Evolutionary conservation across 192 early-diverging fungal species (phyloP).

Genomic region (Allomyces macrogynus): DNA sequence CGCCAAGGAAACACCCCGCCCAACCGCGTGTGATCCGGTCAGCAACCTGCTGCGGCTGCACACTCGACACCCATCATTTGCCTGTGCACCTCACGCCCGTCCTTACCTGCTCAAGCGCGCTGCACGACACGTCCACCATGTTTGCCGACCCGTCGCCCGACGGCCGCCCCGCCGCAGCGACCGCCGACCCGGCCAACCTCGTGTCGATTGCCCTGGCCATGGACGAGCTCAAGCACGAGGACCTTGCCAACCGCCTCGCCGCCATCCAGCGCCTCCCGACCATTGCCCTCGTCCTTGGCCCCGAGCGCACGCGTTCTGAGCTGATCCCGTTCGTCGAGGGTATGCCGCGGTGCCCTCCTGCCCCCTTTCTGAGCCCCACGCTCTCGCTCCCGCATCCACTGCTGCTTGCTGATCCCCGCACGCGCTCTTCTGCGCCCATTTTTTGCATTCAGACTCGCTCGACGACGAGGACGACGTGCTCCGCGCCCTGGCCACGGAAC

Average conservation of each 20-base stretch:
- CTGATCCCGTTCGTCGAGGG: constrained; percentile 96
- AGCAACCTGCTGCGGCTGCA: no score
- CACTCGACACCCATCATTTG: no score
- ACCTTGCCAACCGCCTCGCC: constrained; percentile 60
- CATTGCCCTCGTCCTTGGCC: constrained; percentile 82
- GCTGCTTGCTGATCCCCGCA: constrained; percentile 4
- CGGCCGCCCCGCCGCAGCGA: no score
- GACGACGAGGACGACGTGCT: constrained; percentile 99
- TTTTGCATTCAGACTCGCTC: constrained; percentile 60
- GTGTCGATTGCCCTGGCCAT: constrained; percentile 60
- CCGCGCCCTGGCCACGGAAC: constrained; percentile 75
- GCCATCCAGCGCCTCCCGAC: constrained; percentile 59
- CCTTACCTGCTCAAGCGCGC: no score
- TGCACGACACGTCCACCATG: no score
- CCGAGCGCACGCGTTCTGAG: constrained; percentile 83
- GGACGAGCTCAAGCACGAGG: constrained; percentile 87
- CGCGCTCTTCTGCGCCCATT: background rate
- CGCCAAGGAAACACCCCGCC: no score
- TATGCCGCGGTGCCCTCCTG: constrained; percentile 16
- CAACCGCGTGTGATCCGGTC: no score
- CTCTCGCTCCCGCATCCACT: background rate
- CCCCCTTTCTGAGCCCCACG: constrained; percentile 4
- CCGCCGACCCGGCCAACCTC: background rate
- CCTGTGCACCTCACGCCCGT: no score
- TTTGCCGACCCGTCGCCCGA: no score